A percentile compares a stretch with the other conserved stretches of the same genome.
These are phyloP conservation scores for Babesia caballi DNA, from an alignment of 169 alveolate species.

Conservation along the genomic window DNA sequence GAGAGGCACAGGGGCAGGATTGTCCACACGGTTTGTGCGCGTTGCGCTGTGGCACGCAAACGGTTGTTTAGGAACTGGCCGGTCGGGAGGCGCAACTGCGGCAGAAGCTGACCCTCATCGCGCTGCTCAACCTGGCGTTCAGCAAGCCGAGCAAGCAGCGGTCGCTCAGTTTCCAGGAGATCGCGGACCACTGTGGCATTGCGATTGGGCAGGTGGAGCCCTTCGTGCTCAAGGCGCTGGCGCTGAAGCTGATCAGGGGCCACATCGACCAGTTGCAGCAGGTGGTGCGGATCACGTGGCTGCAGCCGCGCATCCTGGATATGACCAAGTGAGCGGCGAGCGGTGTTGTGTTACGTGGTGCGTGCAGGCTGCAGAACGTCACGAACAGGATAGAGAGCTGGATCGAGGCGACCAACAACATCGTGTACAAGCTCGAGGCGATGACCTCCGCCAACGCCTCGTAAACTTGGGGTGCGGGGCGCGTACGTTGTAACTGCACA, in stretches of 20 bases:
- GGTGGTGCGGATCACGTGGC: constrained; percentile 72
- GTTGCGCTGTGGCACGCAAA: neutral
- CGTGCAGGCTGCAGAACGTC: constrained; percentile 56
- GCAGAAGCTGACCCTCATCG: constrained; percentile 68
- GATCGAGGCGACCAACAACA: constrained; percentile 58
- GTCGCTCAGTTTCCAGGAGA: constrained; percentile 68
- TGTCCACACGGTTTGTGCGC: constrained; percentile 13
- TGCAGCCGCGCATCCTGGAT: constrained; percentile 73
- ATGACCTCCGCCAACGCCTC: neutral
- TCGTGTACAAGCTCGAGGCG: constrained; percentile 43
- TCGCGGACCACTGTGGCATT: constrained; percentile 72
- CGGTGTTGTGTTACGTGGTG: neutral
- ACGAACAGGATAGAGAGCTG: constrained; percentile 46
- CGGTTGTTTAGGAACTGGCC: constrained; percentile 41
- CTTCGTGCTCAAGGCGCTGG: constrained; percentile 73
- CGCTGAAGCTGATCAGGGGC: constrained; percentile 67
- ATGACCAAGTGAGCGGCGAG: constrained; percentile 57
- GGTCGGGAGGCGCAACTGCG: constrained; percentile 60
- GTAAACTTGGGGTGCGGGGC: neutral
- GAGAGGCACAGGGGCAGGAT: constrained; percentile 47
- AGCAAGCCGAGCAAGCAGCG: constrained; percentile 74
- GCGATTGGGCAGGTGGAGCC: constrained; percentile 70
- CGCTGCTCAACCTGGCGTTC: constrained; percentile 76
- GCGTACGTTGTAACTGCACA: neutral
- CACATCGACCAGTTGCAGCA: constrained; percentile 72